Percentiles rank a stretch among this genome's conserved stretches.
phyloP scores from a whole-genome alignment of 2,329 filamentous ascomycete species.

The Xylariaceae sp. region DNA sequence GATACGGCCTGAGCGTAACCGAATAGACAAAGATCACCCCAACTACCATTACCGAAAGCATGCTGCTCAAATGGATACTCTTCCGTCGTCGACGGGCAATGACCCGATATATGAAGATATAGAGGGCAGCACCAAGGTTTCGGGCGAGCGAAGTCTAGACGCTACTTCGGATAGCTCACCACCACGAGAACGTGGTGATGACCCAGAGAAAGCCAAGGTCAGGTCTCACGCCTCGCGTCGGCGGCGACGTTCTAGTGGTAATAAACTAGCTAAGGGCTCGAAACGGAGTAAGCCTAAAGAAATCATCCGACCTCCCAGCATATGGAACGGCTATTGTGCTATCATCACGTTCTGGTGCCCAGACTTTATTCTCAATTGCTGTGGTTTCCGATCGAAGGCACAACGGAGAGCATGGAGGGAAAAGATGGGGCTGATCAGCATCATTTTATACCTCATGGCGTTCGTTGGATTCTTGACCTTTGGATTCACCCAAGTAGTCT shows the following conservation, averaged over 20 bases:
- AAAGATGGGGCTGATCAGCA: constrained; percentile 95
- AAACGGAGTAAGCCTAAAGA: constrained; percentile 64
- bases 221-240: constrained; percentile 46
- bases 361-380: constrained; percentile 81
- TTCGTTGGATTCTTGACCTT: constrained; percentile 96
- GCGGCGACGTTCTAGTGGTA: constrained; percentile 54
- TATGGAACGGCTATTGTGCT: constrained; percentile 96
- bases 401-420: constrained; percentile 95
- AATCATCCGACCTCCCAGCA: constrained; percentile 77
- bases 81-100: constrained; percentile 91
- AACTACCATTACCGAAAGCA: constrained; percentile 97
- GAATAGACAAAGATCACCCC: constrained; percentile 85
- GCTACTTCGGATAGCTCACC: constrained; percentile 54
- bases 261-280: constrained; percentile 61
- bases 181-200: constrained; percentile 46
- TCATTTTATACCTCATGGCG: constrained; percentile 86
- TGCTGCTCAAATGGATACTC: constrained; percentile 88
- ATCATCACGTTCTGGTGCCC: constrained; percentile 95
- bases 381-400: constrained; percentile 82
- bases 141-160: constrained; percentile 55
- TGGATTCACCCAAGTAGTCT: constrained; percentile 91
- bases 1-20: constrained; percentile 85
- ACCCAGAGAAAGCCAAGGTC: constrained; percentile 47
- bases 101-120: constrained; percentile 85
- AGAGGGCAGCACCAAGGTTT: constrained; percentile 66